Evolutionary conservation across 305 asterid species (phyloP).

Genomic region (Fraxinus ornus): DNA sequence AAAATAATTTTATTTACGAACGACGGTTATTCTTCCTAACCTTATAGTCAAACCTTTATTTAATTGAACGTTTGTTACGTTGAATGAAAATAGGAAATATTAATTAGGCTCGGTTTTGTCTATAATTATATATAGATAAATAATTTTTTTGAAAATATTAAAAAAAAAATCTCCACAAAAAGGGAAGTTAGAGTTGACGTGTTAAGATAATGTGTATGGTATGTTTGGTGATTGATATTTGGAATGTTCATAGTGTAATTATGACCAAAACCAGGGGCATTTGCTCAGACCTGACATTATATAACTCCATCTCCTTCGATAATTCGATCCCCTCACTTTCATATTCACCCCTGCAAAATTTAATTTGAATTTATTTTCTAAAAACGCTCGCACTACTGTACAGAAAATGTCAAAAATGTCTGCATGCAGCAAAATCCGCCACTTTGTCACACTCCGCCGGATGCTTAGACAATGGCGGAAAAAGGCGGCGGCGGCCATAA

Average conservation of each 20-base stretch:
- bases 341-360: not conserved
- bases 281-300: constrained; percentile 21
- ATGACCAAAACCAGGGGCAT: constrained; percentile 13
- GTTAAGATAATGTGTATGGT: not conserved
- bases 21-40: constrained; percentile 9
- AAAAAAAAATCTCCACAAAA: not conserved
- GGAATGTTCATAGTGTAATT: constrained; percentile 31
- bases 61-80: not conserved
- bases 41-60: not conserved
- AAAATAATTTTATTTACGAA: constrained; percentile 23
- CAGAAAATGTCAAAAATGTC: constrained; percentile 45
- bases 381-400: not conserved
- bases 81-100: not conserved
- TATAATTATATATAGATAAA: not conserved
- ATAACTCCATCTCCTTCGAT: constrained; percentile 27
- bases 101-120: not conserved
- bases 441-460: constrained; percentile 74
- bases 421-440: constrained; percentile 73
- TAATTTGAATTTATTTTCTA: not conserved
- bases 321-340: constrained; percentile 28
- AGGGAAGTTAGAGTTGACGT: too few species aligned
- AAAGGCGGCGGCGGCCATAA: constrained; percentile 53
- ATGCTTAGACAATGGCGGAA: constrained; percentile 80
- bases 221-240: too few species aligned
- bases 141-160: too few species aligned